phyloP scores from a whole-genome alignment of 2,329 filamentous ascomycete genomes.

The Diaporthe sp. region DNA sequence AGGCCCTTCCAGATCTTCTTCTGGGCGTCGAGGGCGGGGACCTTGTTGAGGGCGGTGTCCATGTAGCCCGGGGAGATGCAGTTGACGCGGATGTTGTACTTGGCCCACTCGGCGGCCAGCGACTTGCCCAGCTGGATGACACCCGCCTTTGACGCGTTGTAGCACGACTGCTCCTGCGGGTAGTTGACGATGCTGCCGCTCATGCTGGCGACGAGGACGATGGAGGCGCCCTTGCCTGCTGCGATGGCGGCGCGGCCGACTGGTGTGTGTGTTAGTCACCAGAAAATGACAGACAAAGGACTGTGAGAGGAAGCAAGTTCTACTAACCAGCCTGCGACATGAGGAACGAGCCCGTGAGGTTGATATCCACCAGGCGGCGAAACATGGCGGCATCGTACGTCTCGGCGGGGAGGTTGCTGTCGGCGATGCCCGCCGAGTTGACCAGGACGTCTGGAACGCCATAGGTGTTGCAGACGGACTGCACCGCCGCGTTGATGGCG shows the following conservation, averaged over 20 bases:
- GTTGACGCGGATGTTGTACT: conserved; percentile 85
- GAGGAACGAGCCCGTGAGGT: conserved; percentile 83
- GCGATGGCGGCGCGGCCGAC: conserved; percentile 80
- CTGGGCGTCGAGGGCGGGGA: conserved; percentile 81
- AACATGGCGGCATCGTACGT: conserved; percentile 82
- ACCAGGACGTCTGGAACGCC: conserved; percentile 81
- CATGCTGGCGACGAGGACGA: conserved; percentile 85
- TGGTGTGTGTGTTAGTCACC: too few species aligned
- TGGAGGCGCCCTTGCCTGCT: conserved; percentile 77
- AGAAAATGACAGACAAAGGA: too few species aligned
- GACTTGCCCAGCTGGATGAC: conserved; percentile 84
- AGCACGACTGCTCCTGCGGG: conserved; percentile 85
- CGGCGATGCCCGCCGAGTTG: conserved; percentile 84
- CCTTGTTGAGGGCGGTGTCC: conserved; percentile 85
- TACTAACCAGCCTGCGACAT: conserved; percentile 71
- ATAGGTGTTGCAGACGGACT: conserved; percentile 74
- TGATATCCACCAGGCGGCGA: conserved; percentile 84
- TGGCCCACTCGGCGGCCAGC: conserved; percentile 86
- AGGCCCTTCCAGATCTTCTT: conserved; percentile 84
- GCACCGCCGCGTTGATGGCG: conserved; percentile 77
- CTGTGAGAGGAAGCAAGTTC: too few species aligned
- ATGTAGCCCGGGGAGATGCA: conserved; percentile 89
- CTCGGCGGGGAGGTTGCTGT: conserved; percentile 87
- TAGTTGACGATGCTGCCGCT: conserved; percentile 88
- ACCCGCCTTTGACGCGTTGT: conserved; percentile 87